Evolutionary conservation across 148 eudicot genomes (phyloP), one percentile per base, ranked within the genome.

Genomic region (Oxyria digyna): DNA sequence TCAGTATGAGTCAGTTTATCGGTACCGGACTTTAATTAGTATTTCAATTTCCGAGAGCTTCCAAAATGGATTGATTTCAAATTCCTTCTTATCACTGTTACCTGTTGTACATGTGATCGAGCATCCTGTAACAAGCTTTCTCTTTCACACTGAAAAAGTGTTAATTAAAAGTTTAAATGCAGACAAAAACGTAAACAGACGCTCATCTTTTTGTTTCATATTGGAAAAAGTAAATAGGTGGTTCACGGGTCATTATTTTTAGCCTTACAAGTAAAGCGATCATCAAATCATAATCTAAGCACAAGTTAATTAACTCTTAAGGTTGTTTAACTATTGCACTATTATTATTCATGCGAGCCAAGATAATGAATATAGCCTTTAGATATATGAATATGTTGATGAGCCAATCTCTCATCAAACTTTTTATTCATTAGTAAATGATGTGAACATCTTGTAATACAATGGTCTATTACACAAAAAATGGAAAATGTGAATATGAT

Each of bases 401-500:
- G n/a, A 7, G 27, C 2, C 18, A 29, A 57, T 15, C 64, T 27
- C 64, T 27, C 18, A 57, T 57, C 18, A 57, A 13, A 4, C 18
- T 12, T 59, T 29, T 59, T 59, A 59, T 59, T 59, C 65, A 59
- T 59, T 59, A 59, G 38, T 59, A 59, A 29, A 59, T 59, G 65
- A 59, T 29, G 17, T n/a, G 62, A 50, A 3, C 59, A 50, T 50
- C 59, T 50, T 21, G 8, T 21, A 13, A 27, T 35, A 57, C 13
- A 57, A 10, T 26, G 64, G 35, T 35, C 64, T 21, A 27, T 26
- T 27, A 50, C 59, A 59, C 65, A 31, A 59, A 59, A 59, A 59
- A 59, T 29, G 65, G 65, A 59, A 59, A 17, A 59, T 50, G 37
- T 31, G 13, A 4, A 59, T 59, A 31, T 31, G 6, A 59, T 31